Conservation (phyloP, 202 grass and related monocot genomes). For the Elaeis oleifera region DNA sequence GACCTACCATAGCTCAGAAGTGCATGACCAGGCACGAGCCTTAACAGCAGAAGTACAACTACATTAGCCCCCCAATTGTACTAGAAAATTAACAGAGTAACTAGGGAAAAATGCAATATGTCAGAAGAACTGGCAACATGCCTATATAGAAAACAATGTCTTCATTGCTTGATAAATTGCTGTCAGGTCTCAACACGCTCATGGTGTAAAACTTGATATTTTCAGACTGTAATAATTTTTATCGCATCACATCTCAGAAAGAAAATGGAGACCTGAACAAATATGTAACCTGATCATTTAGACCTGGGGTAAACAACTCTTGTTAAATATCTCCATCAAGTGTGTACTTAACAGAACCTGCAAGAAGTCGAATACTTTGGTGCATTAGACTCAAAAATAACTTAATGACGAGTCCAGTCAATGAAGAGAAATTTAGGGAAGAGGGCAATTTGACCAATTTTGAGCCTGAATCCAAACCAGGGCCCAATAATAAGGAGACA, state of each 20-base stretch:
- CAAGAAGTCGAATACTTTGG: slow-evolving; percentile 7
- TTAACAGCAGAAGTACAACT: slow-evolving; percentile 30
- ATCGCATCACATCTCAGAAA: slow-evolving; percentile 5
- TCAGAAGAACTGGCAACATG: slow-evolving; percentile 22
- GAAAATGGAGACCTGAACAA: slow-evolving; percentile 19
- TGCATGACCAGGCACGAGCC: slow-evolving; percentile 84
- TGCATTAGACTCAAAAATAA: too few species aligned
- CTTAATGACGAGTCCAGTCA: background rate
- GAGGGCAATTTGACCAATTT: too few species aligned
- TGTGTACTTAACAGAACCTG: slow-evolving; percentile 91
- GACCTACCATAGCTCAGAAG: slow-evolving; percentile 73
- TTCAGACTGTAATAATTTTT: slow-evolving; percentile 54
- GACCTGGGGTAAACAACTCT: slow-evolving; percentile 76
- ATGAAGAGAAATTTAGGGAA: background rate
- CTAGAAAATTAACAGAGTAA: background rate
- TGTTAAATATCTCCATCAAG: slow-evolving; percentile 71
- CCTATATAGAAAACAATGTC: slow-evolving; percentile 84
- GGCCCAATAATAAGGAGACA: too few species aligned
- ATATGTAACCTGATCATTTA: slow-evolving; percentile 18
- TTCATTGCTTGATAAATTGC: slow-evolving; percentile 40
- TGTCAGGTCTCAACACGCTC: slow-evolving; percentile 82
- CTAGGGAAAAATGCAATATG: slow-evolving; percentile 12
- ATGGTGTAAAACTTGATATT: slow-evolving; percentile 86
- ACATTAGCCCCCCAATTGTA: slow-evolving; percentile 31
- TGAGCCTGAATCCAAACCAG: too few species aligned